These are phyloP conservation scores for Kernera saxatilis DNA, from an alignment of 345 rosid species.

Conservation along the genomic window DNA sequence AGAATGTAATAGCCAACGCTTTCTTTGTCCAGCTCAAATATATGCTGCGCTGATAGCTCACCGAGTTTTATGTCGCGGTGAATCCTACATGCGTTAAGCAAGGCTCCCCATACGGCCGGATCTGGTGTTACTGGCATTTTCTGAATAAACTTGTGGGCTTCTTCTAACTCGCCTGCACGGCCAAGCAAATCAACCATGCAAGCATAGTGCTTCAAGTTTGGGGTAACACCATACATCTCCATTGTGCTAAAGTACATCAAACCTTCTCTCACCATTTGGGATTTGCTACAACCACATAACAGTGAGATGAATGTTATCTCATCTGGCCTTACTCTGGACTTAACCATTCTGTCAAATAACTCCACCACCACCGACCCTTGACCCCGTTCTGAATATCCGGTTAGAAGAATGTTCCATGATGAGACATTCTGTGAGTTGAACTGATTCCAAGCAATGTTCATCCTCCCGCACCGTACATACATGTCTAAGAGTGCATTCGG, in stretches of 20 bases:
- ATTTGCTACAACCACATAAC: slow-evolving; percentile 75
- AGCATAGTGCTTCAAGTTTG: slow-evolving; percentile 72
- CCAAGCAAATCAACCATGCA: slow-evolving; percentile 87
- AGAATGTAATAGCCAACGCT: slow-evolving; percentile 70
- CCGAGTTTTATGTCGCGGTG: slow-evolving; percentile 53
- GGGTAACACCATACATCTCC: slow-evolving; percentile 52
- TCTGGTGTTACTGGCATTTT: slow-evolving; percentile 64
- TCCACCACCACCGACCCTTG: slow-evolving; percentile 53
- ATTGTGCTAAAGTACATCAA: slow-evolving; percentile 52
- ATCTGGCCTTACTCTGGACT: slow-evolving; percentile 55
- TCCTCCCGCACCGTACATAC: slow-evolving; percentile 79
- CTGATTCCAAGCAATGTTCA: slow-evolving; percentile 54
- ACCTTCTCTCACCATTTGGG: slow-evolving; percentile 68
- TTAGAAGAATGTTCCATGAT: slow-evolving; percentile 81
- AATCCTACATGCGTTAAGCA: slow-evolving; percentile 69
- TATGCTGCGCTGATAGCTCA: slow-evolving; percentile 51
- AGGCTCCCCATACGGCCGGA: slow-evolving; percentile 85
- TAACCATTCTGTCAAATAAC: slow-evolving; percentile 55
- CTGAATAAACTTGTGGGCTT: slow-evolving; percentile 55
- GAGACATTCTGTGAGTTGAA: slow-evolving; percentile 54
- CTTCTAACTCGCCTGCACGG: slow-evolving; percentile 59
- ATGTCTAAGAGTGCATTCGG: slow-evolving; percentile 68
- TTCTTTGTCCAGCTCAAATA: slow-evolving; percentile 52
- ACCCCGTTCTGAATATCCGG: slow-evolving; percentile 64
- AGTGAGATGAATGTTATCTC: slow-evolving; percentile 68